Conservation (phyloP, 2,329 filamentous ascomycete genomes). For the Elsinoe perseae region DNA sequence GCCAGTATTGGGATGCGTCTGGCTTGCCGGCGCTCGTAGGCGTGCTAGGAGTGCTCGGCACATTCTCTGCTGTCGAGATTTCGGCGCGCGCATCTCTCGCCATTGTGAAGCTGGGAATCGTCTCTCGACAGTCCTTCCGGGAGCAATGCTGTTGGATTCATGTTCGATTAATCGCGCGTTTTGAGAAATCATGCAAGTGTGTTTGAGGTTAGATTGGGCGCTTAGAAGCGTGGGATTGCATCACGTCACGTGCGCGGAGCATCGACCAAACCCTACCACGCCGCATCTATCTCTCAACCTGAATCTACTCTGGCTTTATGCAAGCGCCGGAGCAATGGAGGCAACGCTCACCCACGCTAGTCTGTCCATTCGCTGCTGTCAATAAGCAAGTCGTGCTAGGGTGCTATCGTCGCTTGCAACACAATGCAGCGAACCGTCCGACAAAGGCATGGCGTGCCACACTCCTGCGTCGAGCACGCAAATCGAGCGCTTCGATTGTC, state of each 20-base stretch:
- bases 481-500: not conserved
- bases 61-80: not conserved
- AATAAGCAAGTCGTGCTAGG: too few relatives aligned
- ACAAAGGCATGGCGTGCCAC: not conserved
- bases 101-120: not conserved
- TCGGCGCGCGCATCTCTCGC: not conserved
- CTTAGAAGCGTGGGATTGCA: not conserved
- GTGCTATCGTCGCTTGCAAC: too few relatives aligned
- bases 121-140: not conserved
- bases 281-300: too few relatives aligned
- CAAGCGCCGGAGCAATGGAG: too few relatives aligned
- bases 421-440: too few relatives aligned
- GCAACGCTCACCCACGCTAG: too few relatives aligned
- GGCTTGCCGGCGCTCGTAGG: not conserved
- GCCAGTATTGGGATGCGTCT: conserved; percentile 20
- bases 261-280: not conserved
- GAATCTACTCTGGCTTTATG: too few relatives aligned
- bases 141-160: not conserved
- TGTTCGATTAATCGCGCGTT: not conserved
- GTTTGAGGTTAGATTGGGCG: not conserved
- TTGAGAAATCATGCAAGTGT: not conserved
- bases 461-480: not conserved
- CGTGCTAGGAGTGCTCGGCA: not conserved
- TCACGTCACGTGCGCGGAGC: not conserved
- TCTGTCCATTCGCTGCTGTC: too few relatives aligned